These are phyloP conservation scores for Clavariopsis aquatica DNA, from an alignment of 495 filamentous ascomycete species.

Conservation along the genomic window DNA sequence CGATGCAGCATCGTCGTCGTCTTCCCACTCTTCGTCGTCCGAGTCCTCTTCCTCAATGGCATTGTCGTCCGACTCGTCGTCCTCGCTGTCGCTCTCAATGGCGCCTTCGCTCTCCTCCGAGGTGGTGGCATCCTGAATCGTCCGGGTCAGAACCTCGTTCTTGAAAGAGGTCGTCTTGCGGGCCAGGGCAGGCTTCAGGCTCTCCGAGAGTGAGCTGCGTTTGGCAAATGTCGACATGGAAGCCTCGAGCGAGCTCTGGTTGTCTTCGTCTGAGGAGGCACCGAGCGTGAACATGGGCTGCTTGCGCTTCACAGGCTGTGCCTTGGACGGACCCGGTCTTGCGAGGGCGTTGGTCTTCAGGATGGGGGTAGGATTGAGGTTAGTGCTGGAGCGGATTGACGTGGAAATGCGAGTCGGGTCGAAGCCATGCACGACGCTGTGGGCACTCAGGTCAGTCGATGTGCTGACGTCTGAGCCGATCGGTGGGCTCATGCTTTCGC, in stretches of 20 bases:
- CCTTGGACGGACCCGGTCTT: constrained; percentile 46
- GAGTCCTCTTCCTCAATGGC: constrained; percentile 46
- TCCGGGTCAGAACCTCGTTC: constrained; percentile 68
- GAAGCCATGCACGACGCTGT: constrained; percentile 85
- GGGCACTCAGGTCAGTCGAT: constrained; percentile 57
- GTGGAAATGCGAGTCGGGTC: constrained; percentile 75
- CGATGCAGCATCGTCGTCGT: constrained; percentile 82
- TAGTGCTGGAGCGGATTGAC: constrained; percentile 65
- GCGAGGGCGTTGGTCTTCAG: constrained; percentile 41
- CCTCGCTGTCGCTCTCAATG: constrained; percentile 61
- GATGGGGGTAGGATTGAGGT: constrained; percentile 52
- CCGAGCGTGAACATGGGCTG: constrained; percentile 73
- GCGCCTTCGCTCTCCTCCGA: constrained; percentile 65
- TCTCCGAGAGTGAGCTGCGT: constrained; percentile 58
- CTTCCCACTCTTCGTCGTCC: constrained; percentile 71
- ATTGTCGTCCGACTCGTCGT: constrained; percentile 45
- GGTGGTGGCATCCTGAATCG: constrained; percentile 59
- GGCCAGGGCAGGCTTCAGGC: constrained; percentile 51
- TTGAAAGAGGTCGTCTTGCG: constrained; percentile 87
- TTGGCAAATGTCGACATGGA: constrained; percentile 55
- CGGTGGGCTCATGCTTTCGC: constrained; percentile 36
- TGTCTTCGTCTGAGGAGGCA: constrained; percentile 78
- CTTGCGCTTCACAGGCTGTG: constrained; percentile 57
- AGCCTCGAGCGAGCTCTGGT: constrained; percentile 76
- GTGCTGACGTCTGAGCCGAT: constrained; percentile 43